A percentile compares a stretch with the other conserved stretches of the same genome.
Evolutionary conservation across 2,329 filamentous ascomycete genomes (phyloP).

Genomic region (Blastomyces percursus): DNA sequence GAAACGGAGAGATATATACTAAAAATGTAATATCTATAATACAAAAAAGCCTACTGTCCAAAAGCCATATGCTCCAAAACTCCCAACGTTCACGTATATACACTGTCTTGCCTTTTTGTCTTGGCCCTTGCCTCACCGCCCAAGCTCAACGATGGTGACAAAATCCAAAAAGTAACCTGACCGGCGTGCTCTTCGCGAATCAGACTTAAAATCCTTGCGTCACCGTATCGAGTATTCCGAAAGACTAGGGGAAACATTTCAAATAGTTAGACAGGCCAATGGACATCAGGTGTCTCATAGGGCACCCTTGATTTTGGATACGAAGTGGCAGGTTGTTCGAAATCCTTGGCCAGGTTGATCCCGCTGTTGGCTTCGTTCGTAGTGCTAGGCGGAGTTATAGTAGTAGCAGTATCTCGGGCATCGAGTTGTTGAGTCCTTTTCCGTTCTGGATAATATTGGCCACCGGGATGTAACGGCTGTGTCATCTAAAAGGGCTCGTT

Average conservation of each 20-base stretch:
- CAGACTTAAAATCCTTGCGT: neutral
- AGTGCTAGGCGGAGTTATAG: neutral
- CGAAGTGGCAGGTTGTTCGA: constrained; percentile 9
- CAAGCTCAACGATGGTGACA: neutral
- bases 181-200: neutral
- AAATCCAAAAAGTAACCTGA: neutral
- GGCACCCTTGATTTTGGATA: constrained; percentile 5
- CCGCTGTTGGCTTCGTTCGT: constrained; percentile 8
- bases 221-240: neutral
- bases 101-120: neutral
- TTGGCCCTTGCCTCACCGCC: neutral
- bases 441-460: constrained; percentile 33
- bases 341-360: constrained; percentile 20
- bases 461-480: constrained; percentile 39
- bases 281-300: constrained; percentile 1
- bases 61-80: neutral
- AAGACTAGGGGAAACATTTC: neutral
- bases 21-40: constrained; percentile 3
- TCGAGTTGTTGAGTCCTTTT: constrained; percentile 4
- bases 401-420: neutral
- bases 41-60: neutral
- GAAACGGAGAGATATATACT: neutral
- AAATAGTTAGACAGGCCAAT: neutral
- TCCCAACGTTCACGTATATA: neutral
- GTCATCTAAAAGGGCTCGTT: constrained; percentile 25